Evolutionary conservation across 208 protist genomes (phyloP).

Genomic region (Trypanosoma lewisi): DNA sequence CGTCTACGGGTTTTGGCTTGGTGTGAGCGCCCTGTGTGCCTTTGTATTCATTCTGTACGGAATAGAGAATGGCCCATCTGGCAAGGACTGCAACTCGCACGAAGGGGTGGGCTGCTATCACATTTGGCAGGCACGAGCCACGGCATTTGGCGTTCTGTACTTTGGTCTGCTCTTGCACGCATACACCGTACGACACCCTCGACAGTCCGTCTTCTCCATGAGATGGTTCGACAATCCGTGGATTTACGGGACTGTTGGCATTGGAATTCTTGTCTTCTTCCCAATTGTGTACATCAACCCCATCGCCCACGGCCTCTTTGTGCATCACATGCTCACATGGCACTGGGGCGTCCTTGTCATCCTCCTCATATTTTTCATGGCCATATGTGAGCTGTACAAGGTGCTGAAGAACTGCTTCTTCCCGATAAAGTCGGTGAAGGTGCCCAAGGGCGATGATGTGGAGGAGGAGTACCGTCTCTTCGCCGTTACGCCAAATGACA

Average conservation of each 20-base stretch:
- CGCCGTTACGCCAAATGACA: constrained; percentile 43
- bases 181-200: constrained; percentile 85
- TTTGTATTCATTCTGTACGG: constrained; percentile 75
- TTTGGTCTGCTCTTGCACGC: constrained; percentile 87
- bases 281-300: constrained; percentile 77
- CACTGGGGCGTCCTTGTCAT: constrained; percentile 76
- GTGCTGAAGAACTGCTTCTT: constrained; percentile 83
- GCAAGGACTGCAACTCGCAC: constrained; percentile 62
- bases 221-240: constrained; percentile 86
- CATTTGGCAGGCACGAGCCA: constrained; percentile 77
- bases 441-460: constrained; percentile 32
- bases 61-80: constrained; percentile 52
- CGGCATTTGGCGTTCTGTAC: constrained; percentile 82
- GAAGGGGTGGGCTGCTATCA: constrained; percentile 41
- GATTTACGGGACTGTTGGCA: constrained; percentile 59
- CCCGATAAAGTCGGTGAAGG: constrained; percentile 41
- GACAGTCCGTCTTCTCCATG: constrained; percentile 78
- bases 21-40: constrained; percentile 43
- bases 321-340: constrained; percentile 84
- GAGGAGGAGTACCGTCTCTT: constrained; percentile 71
- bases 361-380: constrained; percentile 52
- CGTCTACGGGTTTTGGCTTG: constrained; percentile 84
- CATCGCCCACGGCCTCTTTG: constrained; percentile 68
- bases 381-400: constrained; percentile 75
- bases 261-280: constrained; percentile 59